Evolutionary conservation across 768 basidiomycete species (phyloP).

Genomic region (Mycena maculata): DNA sequence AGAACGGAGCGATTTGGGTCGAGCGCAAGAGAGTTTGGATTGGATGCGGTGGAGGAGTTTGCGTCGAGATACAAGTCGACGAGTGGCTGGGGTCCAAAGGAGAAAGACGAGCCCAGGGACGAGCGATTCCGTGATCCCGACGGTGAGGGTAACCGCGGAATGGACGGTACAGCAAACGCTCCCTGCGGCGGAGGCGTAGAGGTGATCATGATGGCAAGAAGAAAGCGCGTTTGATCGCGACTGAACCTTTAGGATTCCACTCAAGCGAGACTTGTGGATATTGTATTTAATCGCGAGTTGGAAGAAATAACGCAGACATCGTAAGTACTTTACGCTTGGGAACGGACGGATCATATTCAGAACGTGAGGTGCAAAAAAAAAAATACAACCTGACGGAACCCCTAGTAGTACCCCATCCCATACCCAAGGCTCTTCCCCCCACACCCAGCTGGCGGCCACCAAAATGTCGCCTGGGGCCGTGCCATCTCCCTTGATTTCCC

Average conservation of each 20-base stretch:
- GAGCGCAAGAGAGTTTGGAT: constrained; percentile 66
- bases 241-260: no score
- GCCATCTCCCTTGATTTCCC: constrained; percentile 35
- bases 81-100: constrained; percentile 83
- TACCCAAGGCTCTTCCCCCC: constrained; percentile 55
- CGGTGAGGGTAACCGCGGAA: constrained; percentile 66
- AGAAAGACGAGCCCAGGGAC: constrained; percentile 85
- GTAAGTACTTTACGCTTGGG: no score
- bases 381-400: no score
- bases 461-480: constrained; percentile 52
- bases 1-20: constrained; percentile 87
- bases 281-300: no score
- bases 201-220: constrained; percentile 37
- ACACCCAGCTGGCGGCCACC: constrained; percentile 50
- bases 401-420: constrained; percentile 51
- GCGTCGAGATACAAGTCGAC: constrained; percentile 77
- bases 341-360: no score
- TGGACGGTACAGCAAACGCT: constrained; percentile 55
- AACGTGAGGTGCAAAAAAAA: no score
- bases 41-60: constrained; percentile 70
- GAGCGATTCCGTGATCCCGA: constrained; percentile 69
- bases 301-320: no score
- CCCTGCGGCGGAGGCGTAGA: constrained; percentile 64
- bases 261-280: no score
- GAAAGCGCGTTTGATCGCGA: constrained; percentile 24